These are phyloP conservation scores for Cyberlindnera euphorbiae DNA, from an alignment of 805 yeast genomes.

Conservation along the genomic window DNA sequence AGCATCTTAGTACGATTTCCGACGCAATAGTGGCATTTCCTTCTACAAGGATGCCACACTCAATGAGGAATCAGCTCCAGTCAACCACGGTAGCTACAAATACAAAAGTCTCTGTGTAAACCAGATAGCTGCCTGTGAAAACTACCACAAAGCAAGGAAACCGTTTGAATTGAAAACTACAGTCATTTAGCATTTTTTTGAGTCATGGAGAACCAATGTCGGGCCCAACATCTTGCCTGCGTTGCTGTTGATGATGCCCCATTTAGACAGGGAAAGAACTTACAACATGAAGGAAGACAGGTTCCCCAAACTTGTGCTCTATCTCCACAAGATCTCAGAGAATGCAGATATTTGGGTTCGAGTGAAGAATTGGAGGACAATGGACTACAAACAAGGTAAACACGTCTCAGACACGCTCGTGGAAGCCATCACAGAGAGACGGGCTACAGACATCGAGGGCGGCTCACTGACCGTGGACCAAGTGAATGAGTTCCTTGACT, in stretches of 20 bases:
- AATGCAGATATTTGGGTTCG: slow-evolving; percentile 55
- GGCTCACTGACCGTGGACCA: slow-evolving; percentile 40
- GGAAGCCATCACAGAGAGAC: slow-evolving; percentile 45
- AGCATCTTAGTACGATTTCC: no score
- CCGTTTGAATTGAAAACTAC: slow-evolving; percentile 5
- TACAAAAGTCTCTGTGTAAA: slow-evolving; percentile 3
- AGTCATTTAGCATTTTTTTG: slow-evolving; percentile 37
- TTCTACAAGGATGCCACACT: slow-evolving; percentile 4
- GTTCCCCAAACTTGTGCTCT: slow-evolving; percentile 46
- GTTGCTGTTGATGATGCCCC: slow-evolving; percentile 55
- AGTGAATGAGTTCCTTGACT: slow-evolving; percentile 44
- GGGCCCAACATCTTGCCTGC: slow-evolving; percentile 68
- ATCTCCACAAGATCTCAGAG: slow-evolving; percentile 53
- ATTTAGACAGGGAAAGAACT: slow-evolving; percentile 51
- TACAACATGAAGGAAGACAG: slow-evolving; percentile 62
- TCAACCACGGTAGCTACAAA: not conserved
- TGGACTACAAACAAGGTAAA: slow-evolving; percentile 33
- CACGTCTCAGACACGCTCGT: slow-evolving; percentile 45
- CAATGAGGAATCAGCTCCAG: slow-evolving; percentile 3
- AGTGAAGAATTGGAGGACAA: slow-evolving; percentile 42
- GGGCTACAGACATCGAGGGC: slow-evolving; percentile 31
- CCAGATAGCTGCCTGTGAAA: not conserved
- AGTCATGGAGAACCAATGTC: slow-evolving; percentile 47
- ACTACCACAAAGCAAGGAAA: not conserved
- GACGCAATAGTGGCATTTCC: not conserved